Evolutionary conservation across 2,329 filamentous ascomycete species (phyloP).

Genomic region (Pyrenophora teres): DNA sequence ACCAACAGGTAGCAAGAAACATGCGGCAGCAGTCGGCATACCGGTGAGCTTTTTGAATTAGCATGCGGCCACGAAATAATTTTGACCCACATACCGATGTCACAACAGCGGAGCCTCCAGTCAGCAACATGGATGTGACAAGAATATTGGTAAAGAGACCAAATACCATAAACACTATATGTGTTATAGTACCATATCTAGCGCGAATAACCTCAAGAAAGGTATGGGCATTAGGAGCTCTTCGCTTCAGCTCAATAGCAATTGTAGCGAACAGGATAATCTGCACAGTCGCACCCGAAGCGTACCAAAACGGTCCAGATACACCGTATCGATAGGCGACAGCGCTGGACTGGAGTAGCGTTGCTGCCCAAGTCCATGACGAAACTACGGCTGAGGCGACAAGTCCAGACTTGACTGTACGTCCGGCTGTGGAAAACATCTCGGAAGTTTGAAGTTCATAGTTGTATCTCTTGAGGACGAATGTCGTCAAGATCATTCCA

Average conservation of each 20-base stretch:
- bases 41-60: slow-evolving; percentile 66
- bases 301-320: slow-evolving; percentile 69
- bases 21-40: slow-evolving; percentile 77
- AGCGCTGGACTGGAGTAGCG: slow-evolving; percentile 76
- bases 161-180: slow-evolving; percentile 81
- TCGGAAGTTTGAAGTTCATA: slow-evolving; percentile 86
- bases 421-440: slow-evolving; percentile 87
- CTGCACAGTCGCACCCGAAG: slow-evolving; percentile 55
- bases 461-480: slow-evolving; percentile 70
- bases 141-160: slow-evolving; percentile 81
- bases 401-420: slow-evolving; percentile 86
- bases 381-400: slow-evolving; percentile 90
- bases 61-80: slow-evolving; percentile 42
- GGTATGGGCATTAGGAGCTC: slow-evolving; percentile 83
- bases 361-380: slow-evolving; percentile 92
- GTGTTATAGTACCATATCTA: slow-evolving; percentile 73
- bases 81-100: slow-evolving; percentile 26
- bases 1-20: slow-evolving; percentile 79
- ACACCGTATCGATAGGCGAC: slow-evolving; percentile 81
- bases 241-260: slow-evolving; percentile 85
- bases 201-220: slow-evolving; percentile 84
- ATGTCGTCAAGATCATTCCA: slow-evolving; percentile 75
- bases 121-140: slow-evolving; percentile 86
- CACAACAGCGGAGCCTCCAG: slow-evolving; percentile 75
- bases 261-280: slow-evolving; percentile 89